A percentile compares a stretch with the other conserved stretches of the same genome.
These are phyloP conservation scores for Sporisorium sorghi DNA, from an alignment of 1,284 basidiomycete species.

Conservation along the genomic window DNA sequence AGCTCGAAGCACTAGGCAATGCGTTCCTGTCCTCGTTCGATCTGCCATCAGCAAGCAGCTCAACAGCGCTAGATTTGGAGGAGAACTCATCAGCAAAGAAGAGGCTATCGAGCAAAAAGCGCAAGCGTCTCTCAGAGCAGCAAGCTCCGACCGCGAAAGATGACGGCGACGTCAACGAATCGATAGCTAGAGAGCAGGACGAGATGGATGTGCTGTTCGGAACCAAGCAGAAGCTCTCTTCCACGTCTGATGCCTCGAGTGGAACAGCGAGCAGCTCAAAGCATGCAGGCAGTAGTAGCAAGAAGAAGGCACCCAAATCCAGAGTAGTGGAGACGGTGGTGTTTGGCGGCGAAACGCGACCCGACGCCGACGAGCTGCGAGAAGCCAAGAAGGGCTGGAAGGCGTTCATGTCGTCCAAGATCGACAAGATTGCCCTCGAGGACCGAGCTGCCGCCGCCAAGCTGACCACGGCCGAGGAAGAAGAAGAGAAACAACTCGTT, in stretches of 20 bases:
- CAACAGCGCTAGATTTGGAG: background rate
- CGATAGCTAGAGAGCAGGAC: constrained; percentile 19
- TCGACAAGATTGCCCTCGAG: constrained; percentile 43
- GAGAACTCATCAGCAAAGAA: constrained; percentile 2
- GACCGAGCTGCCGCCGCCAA: constrained; percentile 14
- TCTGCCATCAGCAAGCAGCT: constrained; percentile 7
- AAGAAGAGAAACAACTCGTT: constrained; percentile 59
- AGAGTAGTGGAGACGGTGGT: constrained; percentile 42
- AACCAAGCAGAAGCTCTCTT: constrained; percentile 7
- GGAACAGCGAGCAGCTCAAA: constrained; percentile 8
- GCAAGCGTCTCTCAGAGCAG: constrained; percentile 31
- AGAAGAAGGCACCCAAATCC: constrained; percentile 29
- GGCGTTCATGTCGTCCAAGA: constrained; percentile 57
- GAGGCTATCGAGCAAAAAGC: constrained; percentile 36
- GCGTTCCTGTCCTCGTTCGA: constrained; percentile 48
- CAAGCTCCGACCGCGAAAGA: constrained; percentile 1
- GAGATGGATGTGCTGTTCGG: constrained; percentile 40
- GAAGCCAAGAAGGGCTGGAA: constrained; percentile 50
- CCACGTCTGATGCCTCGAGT: background rate
- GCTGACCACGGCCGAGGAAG: constrained; percentile 38
- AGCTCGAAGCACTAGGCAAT: constrained; percentile 44
- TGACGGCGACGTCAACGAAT: background rate
- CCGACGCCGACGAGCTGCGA: constrained; percentile 31
- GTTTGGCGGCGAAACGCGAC: constrained; percentile 31
- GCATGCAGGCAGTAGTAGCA: constrained; percentile 2